Evolutionary conservation across 2,329 filamentous ascomycete genomes (phyloP).

Genomic region (Fusarium odoratissimum): DNA sequence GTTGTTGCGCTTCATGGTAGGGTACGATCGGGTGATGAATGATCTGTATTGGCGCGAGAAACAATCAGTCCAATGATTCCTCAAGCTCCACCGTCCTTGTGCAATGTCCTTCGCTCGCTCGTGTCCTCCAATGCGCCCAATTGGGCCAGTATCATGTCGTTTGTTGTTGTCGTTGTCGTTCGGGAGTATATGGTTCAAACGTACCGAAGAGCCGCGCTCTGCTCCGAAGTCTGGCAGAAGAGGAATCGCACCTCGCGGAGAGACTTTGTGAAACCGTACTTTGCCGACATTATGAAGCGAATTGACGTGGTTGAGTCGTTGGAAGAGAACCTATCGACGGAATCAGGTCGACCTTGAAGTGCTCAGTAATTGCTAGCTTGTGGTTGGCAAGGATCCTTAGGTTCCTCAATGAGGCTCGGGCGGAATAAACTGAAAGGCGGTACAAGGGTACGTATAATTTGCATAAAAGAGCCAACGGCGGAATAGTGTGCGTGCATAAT

Average conservation of each 20-base stretch:
- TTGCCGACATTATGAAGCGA: conserved; percentile 77
- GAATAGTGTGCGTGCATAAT: conserved; percentile 20
- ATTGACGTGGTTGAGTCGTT: conserved; percentile 4
- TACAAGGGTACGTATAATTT: background rate
- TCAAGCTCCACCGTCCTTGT: background rate
- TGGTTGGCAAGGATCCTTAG: conserved; percentile 44
- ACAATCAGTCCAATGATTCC: conserved; percentile 23
- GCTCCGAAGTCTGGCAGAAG: conserved; percentile 94
- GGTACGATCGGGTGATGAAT: conserved; percentile 91
- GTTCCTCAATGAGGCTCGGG: conserved; percentile 30
- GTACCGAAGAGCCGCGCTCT: conserved; percentile 89
- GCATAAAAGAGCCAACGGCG: conserved; percentile 22
- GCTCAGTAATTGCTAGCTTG: conserved; percentile 46
- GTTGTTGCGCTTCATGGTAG: conserved; percentile 99
- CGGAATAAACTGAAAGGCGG: conserved; percentile 38
- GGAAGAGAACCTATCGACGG: background rate
- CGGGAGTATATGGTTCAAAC: conserved; percentile 43
- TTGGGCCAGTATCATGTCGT: conserved; percentile 17
- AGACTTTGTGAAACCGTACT: conserved; percentile 89
- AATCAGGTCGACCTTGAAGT: conserved; percentile 29
- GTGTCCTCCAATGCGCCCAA: conserved; percentile 11
- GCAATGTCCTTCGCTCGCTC: background rate
- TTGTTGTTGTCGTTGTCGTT: conserved; percentile 5
- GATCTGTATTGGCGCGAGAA: conserved; percentile 65
- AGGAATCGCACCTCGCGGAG: conserved; percentile 97